phyloP scores from a whole-genome alignment of 306 rosid genomes.

The Myrica gale region DNA sequence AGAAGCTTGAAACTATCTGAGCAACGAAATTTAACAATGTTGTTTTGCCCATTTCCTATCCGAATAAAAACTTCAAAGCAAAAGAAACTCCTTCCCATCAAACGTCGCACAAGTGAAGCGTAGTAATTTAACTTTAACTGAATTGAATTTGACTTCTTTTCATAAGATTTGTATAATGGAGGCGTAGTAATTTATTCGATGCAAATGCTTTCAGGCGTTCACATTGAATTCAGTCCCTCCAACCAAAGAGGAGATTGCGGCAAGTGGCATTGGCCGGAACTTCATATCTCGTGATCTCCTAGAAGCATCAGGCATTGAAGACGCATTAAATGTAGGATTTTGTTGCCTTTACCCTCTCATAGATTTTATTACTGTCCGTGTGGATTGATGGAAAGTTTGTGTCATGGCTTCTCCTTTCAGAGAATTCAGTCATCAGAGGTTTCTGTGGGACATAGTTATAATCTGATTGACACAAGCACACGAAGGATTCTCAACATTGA shows the following conservation, averaged over 20 bases:
- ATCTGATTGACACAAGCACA: conserved; percentile 57
- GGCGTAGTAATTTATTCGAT: background rate
- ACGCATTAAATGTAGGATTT: conserved; percentile 55
- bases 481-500: conserved; percentile 67
- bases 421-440: conserved; percentile 58
- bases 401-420: conserved; percentile 38
- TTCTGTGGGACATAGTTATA: conserved; percentile 63
- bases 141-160: background rate
- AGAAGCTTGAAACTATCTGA: background rate
- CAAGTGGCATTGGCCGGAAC: conserved; percentile 75
- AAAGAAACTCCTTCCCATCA: background rate
- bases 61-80: background rate
- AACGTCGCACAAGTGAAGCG: background rate
- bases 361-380: background rate
- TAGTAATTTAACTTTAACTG: background rate
- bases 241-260: conserved; percentile 54
- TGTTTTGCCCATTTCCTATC: background rate
- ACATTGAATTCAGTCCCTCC: conserved; percentile 80
- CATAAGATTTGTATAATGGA: background rate
- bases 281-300: conserved; percentile 75
- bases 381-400: conserved; percentile 11
- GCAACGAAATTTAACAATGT: background rate
- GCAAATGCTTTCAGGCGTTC: conserved; percentile 49
- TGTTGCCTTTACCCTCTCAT: conserved; percentile 20
- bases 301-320: conserved; percentile 68